Evolutionary conservation across 2,329 filamentous ascomycete genomes (phyloP), one percentile per base, ranked within the genome.

Genomic region (Fusarium pseudonygamai): DNA sequence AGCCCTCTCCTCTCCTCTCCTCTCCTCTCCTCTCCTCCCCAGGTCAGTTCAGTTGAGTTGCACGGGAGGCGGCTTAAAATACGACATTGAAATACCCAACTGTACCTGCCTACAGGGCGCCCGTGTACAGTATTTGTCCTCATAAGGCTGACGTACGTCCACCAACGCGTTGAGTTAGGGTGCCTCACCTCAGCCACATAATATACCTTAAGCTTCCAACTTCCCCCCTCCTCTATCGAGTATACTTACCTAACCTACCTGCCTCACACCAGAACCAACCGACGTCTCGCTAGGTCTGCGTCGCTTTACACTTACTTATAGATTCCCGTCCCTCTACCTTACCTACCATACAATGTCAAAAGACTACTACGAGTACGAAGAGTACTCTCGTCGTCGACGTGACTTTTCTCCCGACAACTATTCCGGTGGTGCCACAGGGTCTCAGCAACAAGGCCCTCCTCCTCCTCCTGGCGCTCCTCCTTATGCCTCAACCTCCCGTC

Each of bases 331-430:
- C 36, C 36, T 11, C 18, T 20, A 6, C 36, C 36, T 36, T 36
- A 36, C 36, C 36, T 18, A 36, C 18, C 40, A 49, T 20, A 34
- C 32, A 67, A 77, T 71, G 75, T 78, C 76, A 55, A 78, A 73
- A 57, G 68, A 77, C 32, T 77, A 79, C 69, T 79, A 82, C 72
- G 78, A 79, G 58, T 77, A 78, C 45, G 78, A 82, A 58, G 74
- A 78, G 57, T 64, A 61, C 57, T 72, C 72, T 34, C 78, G 75
- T 53, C 76, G 72, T 37, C 77, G 60, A 12, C 71, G 77, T 53
- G 77, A 79, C 60, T 73, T 80, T 47, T 82, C 80, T 15, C 80
- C 81, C 18, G 79, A 80, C 32, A 79, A 80, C 64, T 73, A 77
- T 71, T 79, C 80, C 10, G 79, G 80, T 49, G 78, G 78, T 52